Evolutionary conservation across 768 basidiomycete species (phyloP).

Genomic region (Suillus placidus): DNA sequence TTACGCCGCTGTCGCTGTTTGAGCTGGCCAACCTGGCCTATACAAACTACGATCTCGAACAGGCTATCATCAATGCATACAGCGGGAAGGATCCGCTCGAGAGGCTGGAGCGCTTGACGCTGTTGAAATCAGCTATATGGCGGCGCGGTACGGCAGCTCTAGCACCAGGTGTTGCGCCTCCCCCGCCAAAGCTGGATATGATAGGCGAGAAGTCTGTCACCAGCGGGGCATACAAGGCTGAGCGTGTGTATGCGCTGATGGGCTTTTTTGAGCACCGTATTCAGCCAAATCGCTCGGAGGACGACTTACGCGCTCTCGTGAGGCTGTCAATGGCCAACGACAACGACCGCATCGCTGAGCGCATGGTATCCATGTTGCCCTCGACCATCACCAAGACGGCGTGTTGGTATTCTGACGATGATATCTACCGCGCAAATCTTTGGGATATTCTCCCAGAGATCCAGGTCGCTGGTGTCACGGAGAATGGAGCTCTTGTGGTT

Average conservation of each 20-base stretch:
- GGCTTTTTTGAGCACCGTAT: slow-evolving; percentile 28
- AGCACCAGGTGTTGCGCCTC: background rate
- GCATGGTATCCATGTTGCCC: slow-evolving; percentile 25
- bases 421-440: slow-evolving; percentile 18
- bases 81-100: slow-evolving; percentile 14
- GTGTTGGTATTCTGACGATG: slow-evolving; percentile 24
- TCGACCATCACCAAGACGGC: background rate
- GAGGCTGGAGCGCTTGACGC: slow-evolving; percentile 20
- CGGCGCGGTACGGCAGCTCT: slow-evolving; percentile 18
- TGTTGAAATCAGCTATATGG: slow-evolving; percentile 24
- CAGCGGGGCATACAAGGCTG: slow-evolving; percentile 18
- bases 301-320: slow-evolving; percentile 20
- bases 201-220: background rate
- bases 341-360: slow-evolving; percentile 24
- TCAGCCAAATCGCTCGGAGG: slow-evolving; percentile 17
- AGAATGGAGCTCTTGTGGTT: slow-evolving; percentile 21
- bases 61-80: slow-evolving; percentile 18
- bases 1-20: background rate
- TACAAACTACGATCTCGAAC: slow-evolving; percentile 12
- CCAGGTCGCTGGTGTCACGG: slow-evolving; percentile 22
- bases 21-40: slow-evolving; percentile 23
- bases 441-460: slow-evolving; percentile 24
- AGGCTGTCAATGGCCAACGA: slow-evolving; percentile 28
- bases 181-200: background rate
- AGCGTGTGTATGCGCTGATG: slow-evolving; percentile 25